Evolutionary conservation across 106 monocot genomes (phyloP), one percentile per base, ranked within the genome.

Genomic region (Xerophyta viscosa): DNA sequence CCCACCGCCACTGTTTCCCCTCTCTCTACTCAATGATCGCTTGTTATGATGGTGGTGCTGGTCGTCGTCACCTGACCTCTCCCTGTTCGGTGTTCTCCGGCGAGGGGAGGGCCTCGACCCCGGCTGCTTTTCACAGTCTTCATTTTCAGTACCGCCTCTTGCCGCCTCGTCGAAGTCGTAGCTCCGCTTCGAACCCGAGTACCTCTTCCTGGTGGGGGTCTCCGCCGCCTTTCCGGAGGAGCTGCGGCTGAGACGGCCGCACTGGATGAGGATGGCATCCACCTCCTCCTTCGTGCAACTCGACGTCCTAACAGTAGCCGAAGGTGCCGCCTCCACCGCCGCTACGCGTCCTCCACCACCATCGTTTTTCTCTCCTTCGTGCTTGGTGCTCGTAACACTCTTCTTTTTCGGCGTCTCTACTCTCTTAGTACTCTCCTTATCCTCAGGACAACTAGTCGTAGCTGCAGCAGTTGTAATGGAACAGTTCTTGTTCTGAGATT

Each of bases 201-300:
- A 54, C 76, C 56, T 77, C 59, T 70, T 55, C 12, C 66, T 45
- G 0, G 48, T 48, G 1, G 61, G 56, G 17, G 8, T 9, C 46
- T 57, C 72, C 3, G 30, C 37, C 1, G 61, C 22, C 23, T 69
- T 84, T 4, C 81, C 82, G 2, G 98, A 90, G 15, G 89, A 79
- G 48, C 79, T 90, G 8, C 98, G 78, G 60, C 98, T 98, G 54
- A 98, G 86, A 6, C 98, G 72, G 13, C 98, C 98, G 69, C 98
- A 98, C 55, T 90, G 89, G 59, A 98, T 89, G 13, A 98, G 73
- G 29, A 98, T 98, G 22, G 98, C 89, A 18, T 98, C 98, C 26
- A 90, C 66, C 64, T 98, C 98, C 46, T 98, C 98, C 47, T 98
- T 98, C 9, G 98, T 79, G 50, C 98, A 98, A 71, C 77, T 83